A percentile compares a stretch with the other conserved stretches of the same genome.
phyloP scores from a whole-genome alignment of 208 protist species.

The Acanthamoeba lugdunensis region DNA sequence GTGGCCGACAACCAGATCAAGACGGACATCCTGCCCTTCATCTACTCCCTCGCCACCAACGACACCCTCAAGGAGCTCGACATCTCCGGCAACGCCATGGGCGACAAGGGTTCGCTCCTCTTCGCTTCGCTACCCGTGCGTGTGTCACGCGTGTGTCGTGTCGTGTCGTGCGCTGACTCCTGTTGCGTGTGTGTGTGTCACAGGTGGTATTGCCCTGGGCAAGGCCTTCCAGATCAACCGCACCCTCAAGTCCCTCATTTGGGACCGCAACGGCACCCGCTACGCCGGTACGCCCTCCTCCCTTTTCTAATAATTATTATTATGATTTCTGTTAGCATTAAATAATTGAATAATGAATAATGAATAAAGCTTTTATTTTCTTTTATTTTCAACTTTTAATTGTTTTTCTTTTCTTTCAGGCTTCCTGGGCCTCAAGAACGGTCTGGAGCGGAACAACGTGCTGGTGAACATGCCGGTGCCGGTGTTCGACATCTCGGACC shows the following conservation, averaged over 20 bases:
- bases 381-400: not conserved
- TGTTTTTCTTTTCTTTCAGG: not conserved
- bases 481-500: constrained; percentile 75
- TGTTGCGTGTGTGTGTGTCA: too few relatives aligned
- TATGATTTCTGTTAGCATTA: too few relatives aligned
- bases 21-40: constrained; percentile 79
- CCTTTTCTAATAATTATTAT: too few relatives aligned
- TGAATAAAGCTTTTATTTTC: too few relatives aligned
- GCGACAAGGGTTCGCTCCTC: constrained; percentile 36
- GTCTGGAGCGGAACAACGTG: constrained; percentile 79
- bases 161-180: not conserved
- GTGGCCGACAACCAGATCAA: constrained; percentile 36
- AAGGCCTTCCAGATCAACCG: constrained; percentile 84
- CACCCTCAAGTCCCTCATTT: constrained; percentile 77
- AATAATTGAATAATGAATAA: too few relatives aligned
- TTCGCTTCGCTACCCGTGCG: not conserved
- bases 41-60: constrained; percentile 81
- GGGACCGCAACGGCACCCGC: constrained; percentile 77
- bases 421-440: constrained; percentile 77
- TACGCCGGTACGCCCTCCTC: too few relatives aligned
- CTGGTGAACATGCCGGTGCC: constrained; percentile 79
- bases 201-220: constrained; percentile 77
- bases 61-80: constrained; percentile 77
- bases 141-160: not conserved
- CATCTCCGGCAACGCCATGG: constrained; percentile 80